Evolutionary conservation across 2,329 filamentous ascomycete genomes (phyloP), one percentile per base, ranked within the genome.

Genomic region (Emericellopsis cladophorae): DNA sequence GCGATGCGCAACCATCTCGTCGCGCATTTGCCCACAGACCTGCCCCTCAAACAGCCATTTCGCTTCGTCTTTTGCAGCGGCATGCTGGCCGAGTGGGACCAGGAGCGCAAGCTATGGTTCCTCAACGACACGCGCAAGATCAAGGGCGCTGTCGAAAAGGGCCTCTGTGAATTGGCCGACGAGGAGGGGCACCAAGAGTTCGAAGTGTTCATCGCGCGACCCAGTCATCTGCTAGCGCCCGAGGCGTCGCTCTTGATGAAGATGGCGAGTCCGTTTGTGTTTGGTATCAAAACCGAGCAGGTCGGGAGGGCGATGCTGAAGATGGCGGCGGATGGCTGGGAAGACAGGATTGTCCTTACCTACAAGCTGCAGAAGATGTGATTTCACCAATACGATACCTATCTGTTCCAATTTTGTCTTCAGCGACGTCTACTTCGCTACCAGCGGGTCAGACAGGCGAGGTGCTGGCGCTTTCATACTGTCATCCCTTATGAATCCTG

Each of bases 51-150:
- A 5, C 18, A 21, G 5, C 18, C 18, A 21, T 66, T 68, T 47
- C 61, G 57, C 40, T 67, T 68, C 46, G 49, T 68, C 36, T 64
- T 63, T 40, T 64, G 61, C 55, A 66, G 63, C 51, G 57, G 56
- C 40, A 56, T 51, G 44, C 54, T 48, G 22, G 48, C 55, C 11
- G 57, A 60, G 40, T 54, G 53, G 48, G 51, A 60, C 35, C 56
- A 58, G 39, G 44, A 53, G 21, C 61, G 61, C 45, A 42, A 48
- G 9, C 50, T 67, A 12, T 44, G 49, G 7, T 64, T 65, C 45
- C 46, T 62, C 37, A 45, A 48, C n/a, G 60, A 66, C 22, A 52
- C 57, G 3, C 55, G 61, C 24, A 56, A 50, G 24, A 55, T 62
- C 43, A 61, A 60, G 52, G 58, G 57, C n/a, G 53, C 60, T 44